These are phyloP conservation scores for Globisporangium solare DNA, from an alignment of 352 stramenopile genomes.

Conservation along the genomic window DNA sequence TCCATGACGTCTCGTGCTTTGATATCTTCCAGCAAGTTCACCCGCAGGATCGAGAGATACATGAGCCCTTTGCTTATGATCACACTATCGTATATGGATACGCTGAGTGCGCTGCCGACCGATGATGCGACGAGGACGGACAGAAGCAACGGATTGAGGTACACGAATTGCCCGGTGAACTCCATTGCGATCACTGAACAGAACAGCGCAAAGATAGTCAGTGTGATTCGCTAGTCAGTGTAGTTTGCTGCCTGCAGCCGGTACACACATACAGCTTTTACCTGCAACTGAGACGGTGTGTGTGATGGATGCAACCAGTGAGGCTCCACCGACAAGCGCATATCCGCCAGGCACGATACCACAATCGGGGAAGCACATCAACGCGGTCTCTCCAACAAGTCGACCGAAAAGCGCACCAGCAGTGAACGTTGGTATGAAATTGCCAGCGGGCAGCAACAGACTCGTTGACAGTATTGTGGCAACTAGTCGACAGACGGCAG, in stretches of 20 bases:
- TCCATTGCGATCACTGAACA: slow-evolving; percentile 57
- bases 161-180: slow-evolving; percentile 69
- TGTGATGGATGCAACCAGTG: slow-evolving; percentile 53
- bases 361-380: slow-evolving; percentile 25
- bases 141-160: slow-evolving; percentile 55
- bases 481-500: slow-evolving; percentile 25
- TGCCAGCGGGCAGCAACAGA: slow-evolving; percentile 46
- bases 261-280: slow-evolving; percentile 1
- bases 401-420: slow-evolving; percentile 50
- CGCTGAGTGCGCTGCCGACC: slow-evolving; percentile 42
- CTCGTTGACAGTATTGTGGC: slow-evolving; percentile 45
- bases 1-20: slow-evolving; percentile 56
- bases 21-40: slow-evolving; percentile 39
- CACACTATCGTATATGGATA: slow-evolving; percentile 60
- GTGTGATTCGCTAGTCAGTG: not conserved
- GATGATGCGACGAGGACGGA: slow-evolving; percentile 44
- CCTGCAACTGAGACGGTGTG: slow-evolving; percentile 64
- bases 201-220: not conserved
- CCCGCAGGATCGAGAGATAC: slow-evolving; percentile 48
- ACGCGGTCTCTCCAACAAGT: slow-evolving; percentile 45
- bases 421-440: slow-evolving; percentile 66
- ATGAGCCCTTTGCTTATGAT: slow-evolving; percentile 49
- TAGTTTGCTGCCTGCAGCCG: not conserved
- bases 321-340: slow-evolving; percentile 55
- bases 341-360: slow-evolving; percentile 56